Evolutionary conservation across 768 basidiomycete genomes (phyloP), one percentile per base, ranked within the genome.

Genomic region (Coprinopsis strossmayeri): DNA sequence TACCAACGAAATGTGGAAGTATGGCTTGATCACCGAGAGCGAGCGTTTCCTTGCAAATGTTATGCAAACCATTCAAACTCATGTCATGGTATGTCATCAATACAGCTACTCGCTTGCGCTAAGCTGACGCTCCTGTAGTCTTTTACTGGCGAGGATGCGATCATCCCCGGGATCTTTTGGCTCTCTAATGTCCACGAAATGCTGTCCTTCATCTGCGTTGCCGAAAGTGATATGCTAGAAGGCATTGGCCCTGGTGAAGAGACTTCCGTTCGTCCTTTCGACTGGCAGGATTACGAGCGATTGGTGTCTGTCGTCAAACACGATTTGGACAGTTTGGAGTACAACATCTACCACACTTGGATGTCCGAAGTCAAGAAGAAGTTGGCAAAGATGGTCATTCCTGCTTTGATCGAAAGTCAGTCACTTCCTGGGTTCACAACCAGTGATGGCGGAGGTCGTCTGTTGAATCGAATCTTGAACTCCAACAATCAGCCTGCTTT

Each of bases 1-100:
- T 55, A 95, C 93, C n/a, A 99, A 99, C 65, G 96, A 98, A 68
- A 99, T 99, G 96, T 98, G 96, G 96, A 97, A 96, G 68, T 93
- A 95, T 59, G 92, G 94, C 42, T 80, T 99, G 55, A 97, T 98
- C 56, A 77, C 83, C 13, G 96, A 99, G 67, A 95, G 92, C 69
- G 96, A 98, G 66, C 78, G 94, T 41, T 98, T 99, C 79, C 72
- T 99, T 50, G 96, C 96, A 28, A 98, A 95, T 63, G 90, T 98
- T 48, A 98, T 98, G 95, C 94, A 97, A 65, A 88, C 86, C 2
- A 87, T 99, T 50, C 96, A 99, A 71, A 77, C 85, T 21, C 92
- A 98, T 68, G 93, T 98, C 55, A 97, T 98, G 93, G 96, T 93
- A 53, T 58, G 87, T 77, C 18, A 17, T 27, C 45, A 20, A 7